These are phyloP conservation scores for Aureobasidium uvarum DNA, from an alignment of 2,329 filamentous ascomycete species.

Conservation along the genomic window DNA sequence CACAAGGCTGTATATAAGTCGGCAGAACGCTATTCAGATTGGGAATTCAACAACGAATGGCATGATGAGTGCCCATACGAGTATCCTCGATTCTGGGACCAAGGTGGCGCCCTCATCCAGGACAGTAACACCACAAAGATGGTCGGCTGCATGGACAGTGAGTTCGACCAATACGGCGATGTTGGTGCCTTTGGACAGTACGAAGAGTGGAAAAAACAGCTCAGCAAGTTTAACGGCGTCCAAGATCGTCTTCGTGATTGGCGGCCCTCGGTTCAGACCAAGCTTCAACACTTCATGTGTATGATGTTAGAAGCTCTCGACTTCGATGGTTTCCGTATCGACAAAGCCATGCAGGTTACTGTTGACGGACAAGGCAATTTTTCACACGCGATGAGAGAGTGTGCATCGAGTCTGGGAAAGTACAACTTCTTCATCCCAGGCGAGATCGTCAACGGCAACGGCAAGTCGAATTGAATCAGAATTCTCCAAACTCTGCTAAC, in stretches of 20 bases:
- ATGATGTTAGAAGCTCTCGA: conserved; percentile 62
- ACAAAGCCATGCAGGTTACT: conserved; percentile 64
- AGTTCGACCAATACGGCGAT: conserved; percentile 63
- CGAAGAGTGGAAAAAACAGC: conserved; percentile 59
- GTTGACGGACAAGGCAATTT: conserved; percentile 61
- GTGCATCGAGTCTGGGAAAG: conserved; percentile 58
- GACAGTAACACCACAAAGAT: conserved; percentile 35
- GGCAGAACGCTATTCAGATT: conserved; percentile 58
- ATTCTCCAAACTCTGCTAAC: too few species aligned
- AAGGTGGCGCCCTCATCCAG: conserved; percentile 57
- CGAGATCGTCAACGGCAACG: conserved; percentile 62
- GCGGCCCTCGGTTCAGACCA: conserved; percentile 57
- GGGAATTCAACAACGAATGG: conserved; percentile 54
- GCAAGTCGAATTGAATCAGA: too few species aligned
- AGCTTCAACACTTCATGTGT: conserved; percentile 61
- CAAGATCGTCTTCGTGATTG: conserved; percentile 67
- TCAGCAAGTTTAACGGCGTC: conserved; percentile 65
- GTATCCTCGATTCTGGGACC: conserved; percentile 62
- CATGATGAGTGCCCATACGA: conserved; percentile 52
- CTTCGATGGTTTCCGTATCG: conserved; percentile 65
- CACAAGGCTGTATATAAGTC: conserved; percentile 60
- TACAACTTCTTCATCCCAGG: conserved; percentile 63
- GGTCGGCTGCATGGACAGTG: conserved; percentile 50
- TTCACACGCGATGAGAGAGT: conserved; percentile 56
- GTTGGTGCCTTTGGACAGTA: conserved; percentile 62